These are phyloP conservation scores for Hyaloscypha hepaticicola DNA, from an alignment of 495 filamentous ascomycete species.

Conservation along the genomic window DNA sequence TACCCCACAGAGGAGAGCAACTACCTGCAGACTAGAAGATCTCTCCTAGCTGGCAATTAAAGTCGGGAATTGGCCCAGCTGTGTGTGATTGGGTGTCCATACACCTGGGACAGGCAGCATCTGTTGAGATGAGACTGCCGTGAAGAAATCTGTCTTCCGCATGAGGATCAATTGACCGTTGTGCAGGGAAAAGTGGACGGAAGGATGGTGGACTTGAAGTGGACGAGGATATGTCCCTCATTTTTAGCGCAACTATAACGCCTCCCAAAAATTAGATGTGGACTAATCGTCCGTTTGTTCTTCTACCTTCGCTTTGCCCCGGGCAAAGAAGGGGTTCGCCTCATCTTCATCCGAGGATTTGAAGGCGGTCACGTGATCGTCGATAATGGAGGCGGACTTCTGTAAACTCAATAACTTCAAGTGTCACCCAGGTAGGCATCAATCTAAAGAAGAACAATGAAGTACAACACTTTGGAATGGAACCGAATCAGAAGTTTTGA, in stretches of 20 bases:
- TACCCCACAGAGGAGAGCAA: neutral
- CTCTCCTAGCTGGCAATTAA: neutral
- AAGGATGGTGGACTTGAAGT: neutral
- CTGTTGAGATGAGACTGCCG: neutral
- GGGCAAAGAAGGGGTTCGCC: no score
- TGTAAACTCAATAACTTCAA: no score
- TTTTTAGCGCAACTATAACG: no score
- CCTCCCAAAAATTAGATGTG: no score
- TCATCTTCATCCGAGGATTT: neutral
- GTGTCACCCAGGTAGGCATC: no score
- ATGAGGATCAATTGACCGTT: neutral
- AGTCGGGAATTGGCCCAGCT: neutral
- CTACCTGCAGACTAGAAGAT: neutral
- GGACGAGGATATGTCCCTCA: neutral
- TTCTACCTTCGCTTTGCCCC: no score
- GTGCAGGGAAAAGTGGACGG: neutral
- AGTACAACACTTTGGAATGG: no score
- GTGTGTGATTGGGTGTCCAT: neutral
- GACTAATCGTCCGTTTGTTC: no score
- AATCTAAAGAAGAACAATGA: no score
- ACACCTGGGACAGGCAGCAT: neutral
- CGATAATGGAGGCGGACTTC: no score
- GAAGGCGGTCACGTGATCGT: no score
- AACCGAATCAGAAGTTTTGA: no score
- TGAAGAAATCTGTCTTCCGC: neutral